Base-by-base conservation (phyloP, 495 filamentous ascomycete genomes). In the Xylaria longipes region DNA sequence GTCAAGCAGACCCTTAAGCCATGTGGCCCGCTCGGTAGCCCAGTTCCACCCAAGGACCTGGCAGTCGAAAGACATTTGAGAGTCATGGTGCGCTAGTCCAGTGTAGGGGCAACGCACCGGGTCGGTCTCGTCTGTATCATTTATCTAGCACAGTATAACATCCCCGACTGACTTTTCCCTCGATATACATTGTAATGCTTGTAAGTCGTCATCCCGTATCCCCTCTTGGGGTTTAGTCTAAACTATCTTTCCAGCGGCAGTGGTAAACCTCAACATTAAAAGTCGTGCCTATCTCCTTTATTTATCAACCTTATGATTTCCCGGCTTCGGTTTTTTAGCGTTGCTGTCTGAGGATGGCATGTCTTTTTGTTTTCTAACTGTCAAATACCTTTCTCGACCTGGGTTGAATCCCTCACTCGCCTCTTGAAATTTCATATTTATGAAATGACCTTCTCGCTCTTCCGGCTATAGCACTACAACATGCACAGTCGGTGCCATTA, bases 111-210 rank as follows among this genome's bases (percentile, higher is more conserved):
- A 20, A 57, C 27, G 48, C 48, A 52, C 48, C 48, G 22, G 48
- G 22, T 52, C 22, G 25, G 54, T 57, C 54, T 57, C 27, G 27
- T 45, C 31, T 27, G 35, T 43, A 64, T 41, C 37, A 11, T 64
- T 43, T 15, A 43, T 48, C 45, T 48, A 25, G 31, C 43, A 68
- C 33, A 45, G 50, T 37, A 45, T 48, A 68, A 57, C 15, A 54
- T 29, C 46, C 65, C 33, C 22, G 41, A 20, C 56, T 37, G 43
- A 65, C 43, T 33, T 52, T 46, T 17, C 69, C 60, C 74, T 78
- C 73, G 37, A 82, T 82, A 79, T 80, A 79, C 71, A 80, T 60
- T 43, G 73, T 54, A 66, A 74, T 35, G 70, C 71, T 48, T 80
- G 71, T 33, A 78, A 79, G 37, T 73, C 72, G 25, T 65, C 71